Evolutionary conservation across 805 yeast genomes (phyloP), one percentile per base, ranked within the genome.

Genomic region (Myxozyma monticola): DNA sequence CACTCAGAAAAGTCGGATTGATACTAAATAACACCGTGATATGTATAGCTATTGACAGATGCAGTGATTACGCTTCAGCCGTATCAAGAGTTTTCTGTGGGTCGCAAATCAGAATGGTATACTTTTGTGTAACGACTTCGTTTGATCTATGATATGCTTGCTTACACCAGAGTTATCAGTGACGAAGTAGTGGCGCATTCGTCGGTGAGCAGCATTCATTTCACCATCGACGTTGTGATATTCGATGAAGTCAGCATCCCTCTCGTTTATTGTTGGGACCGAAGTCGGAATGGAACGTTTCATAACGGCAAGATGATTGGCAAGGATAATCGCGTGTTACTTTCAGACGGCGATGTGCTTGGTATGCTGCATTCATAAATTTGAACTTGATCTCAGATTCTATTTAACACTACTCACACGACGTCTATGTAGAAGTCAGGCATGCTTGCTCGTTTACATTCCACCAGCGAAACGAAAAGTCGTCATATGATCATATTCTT

Each of bases 281-380:
- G 45, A 14, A 53, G 60, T 35, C 45, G 59, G 14, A 59, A 59
- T 41, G 62, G 62, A 3, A 59, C 62, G 8, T 59, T 54, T 26
- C 52, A 47, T 26, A 59, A 59, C 38, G 54, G 54, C 22, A 33
- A 42, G 15, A 24, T 51, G 6, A 52, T 59, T n/a, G 61, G 62
- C 7, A 31, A 29, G 12, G 51, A 51, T 17, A 25, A 41, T 9
- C 42, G 49, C 14, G 57, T 53, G 10, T 35, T 59, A 10, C 45
- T 59, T 12, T 47, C 57, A 7, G 56, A 59, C 25, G 54, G 59
- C 28, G 62, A 59, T 26, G 48, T 33, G 24, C 30, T 54, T 9
- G 54, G 54, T 50, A 31, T 4, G 22, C 33, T 28, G 10, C n/a
- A n/a, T n/a, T n/a, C n/a, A n/a, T n/a, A n/a, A n/a, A n/a, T n/a